Base-by-base conservation (phyloP, 2,329 filamentous ascomycete species). In the Alternaria burnsii region DNA sequence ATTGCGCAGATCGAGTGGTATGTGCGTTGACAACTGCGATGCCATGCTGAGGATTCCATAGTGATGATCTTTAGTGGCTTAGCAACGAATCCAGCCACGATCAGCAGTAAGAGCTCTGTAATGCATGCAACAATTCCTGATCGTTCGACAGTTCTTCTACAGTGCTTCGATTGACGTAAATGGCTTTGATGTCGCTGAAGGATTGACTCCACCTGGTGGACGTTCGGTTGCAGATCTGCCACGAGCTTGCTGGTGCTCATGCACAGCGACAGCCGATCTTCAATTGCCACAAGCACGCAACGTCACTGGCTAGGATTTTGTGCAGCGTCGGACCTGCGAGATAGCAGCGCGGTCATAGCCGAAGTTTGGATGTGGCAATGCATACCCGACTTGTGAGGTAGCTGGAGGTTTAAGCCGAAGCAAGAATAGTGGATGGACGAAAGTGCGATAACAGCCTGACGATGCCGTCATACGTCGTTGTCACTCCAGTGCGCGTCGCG, bases 381-480 rank as follows among this genome's bases (percentile, higher is more conserved):
- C 52, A 55, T 40, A 47, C 56, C 26, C 36, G 57, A 55, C 50
- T 40, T 26, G 56, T 28, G 42, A 46, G 36, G 53, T 38, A 59
- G 59, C 26, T 56, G 50, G 30, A 30, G 62, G 56, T 32, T 63
- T 58, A 43, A 43, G 38, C 61, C 54, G 41, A 58, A 54, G 51
- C 44, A 18, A 58, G 62, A 14, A 16, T 58, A 57, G 58, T 26
- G 56, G 30, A 59, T 47, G 53, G 32, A 38, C 54, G 40, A 53
- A 43, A 47, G 47, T 55, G 55, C 56, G 43, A 60, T 55, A 30
- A 53, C 59, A 59, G 53, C 44, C 43, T 46, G 40, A 58, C 40
- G 28, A 60, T 67, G 70, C 66, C 60, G 68, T 66, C 65, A 65
- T 71, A 69, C 65, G 71, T 70, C 68, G 72, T 71, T 52, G 55